A percentile compares a stretch with the other conserved stretches of the same genome.
These are phyloP conservation scores for Massospora cicadina DNA, from an alignment of 371 early-diverging fungal species.

Conservation along the genomic window DNA sequence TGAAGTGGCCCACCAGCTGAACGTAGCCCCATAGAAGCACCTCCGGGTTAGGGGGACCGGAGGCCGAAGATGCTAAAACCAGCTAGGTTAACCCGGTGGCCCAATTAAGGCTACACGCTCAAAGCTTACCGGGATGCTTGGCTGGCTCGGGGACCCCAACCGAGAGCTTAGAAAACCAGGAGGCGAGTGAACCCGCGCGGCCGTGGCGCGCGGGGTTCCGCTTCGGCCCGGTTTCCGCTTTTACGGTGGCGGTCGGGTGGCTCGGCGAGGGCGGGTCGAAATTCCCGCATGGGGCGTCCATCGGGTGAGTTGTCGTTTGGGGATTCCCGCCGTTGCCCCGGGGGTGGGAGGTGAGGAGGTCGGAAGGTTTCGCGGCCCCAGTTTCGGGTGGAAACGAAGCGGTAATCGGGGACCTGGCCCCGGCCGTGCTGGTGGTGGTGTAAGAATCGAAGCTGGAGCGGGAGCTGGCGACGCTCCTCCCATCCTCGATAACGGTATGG, in stretches of 20 bases:
- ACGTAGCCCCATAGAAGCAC: not conserved
- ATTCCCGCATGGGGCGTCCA: not conserved
- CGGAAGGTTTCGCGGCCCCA: not conserved
- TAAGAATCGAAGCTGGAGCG: not conserved
- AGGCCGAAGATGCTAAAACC: too few species aligned
- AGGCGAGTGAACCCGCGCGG: not conserved
- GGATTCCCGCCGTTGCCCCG: not conserved
- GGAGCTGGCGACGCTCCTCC: not conserved
- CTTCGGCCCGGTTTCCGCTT: not conserved
- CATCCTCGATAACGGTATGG: not conserved
- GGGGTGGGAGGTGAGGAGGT: not conserved
- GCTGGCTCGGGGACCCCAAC: not conserved
- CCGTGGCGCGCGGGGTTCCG: not conserved
- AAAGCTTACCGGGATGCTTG: not conserved
- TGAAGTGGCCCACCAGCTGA: slow-evolving; percentile 1
- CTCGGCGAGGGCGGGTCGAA: not conserved
- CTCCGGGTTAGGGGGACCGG: not conserved
- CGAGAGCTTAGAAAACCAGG: not conserved
- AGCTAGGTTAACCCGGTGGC: not conserved
- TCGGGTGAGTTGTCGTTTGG: not conserved
- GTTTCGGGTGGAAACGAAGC: not conserved
- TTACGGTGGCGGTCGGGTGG: not conserved
- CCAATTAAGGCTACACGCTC: not conserved
- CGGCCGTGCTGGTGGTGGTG: not conserved
- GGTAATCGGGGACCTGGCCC: not conserved